Conservation (phyloP, 768 basidiomycete genomes). For the Collybia mongolica region DNA sequence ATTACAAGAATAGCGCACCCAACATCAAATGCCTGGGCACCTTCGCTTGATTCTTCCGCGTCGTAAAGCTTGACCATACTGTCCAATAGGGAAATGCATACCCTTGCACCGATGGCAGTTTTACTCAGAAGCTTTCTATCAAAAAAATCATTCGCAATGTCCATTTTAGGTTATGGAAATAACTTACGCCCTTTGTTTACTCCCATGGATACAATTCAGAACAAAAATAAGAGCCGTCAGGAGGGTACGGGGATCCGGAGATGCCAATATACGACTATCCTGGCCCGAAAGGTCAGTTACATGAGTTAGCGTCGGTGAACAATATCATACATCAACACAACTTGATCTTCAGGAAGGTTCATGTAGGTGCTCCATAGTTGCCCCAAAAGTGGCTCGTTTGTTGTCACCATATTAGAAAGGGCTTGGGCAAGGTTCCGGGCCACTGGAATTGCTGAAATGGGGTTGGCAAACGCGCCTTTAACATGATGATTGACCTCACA, state of each 20-base stretch:
- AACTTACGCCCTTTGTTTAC: conserved; percentile 53
- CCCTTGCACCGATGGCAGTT: conserved; percentile 55
- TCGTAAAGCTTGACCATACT: conserved; percentile 71
- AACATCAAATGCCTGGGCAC: conserved; percentile 70
- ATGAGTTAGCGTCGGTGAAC: conserved; percentile 4
- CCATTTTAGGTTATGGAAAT: conserved; percentile 3
- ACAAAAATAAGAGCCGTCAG: conserved; percentile 68
- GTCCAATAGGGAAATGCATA: conserved; percentile 71
- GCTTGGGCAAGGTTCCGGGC: conserved; percentile 74
- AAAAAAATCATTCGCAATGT: conserved; percentile 9
- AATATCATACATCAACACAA: conserved; percentile 65
- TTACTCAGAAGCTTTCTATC: conserved; percentile 52
- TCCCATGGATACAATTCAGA: conserved; percentile 67
- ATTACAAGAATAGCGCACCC: conserved; percentile 46
- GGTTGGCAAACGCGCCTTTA: neutral
- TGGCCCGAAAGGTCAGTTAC: conserved; percentile 14
- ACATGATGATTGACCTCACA: conserved; percentile 38
- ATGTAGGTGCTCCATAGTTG: conserved; percentile 65
- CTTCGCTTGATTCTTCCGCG: conserved; percentile 60
- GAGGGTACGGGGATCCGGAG: conserved; percentile 61
- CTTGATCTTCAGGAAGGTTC: conserved; percentile 67
- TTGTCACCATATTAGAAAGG: conserved; percentile 82
- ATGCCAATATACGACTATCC: conserved; percentile 58
- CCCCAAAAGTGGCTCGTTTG: conserved; percentile 57
- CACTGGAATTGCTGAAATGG: conserved; percentile 51